Conservation (phyloP, 306 rosid species). For the Vigna nakashimae region DNA sequence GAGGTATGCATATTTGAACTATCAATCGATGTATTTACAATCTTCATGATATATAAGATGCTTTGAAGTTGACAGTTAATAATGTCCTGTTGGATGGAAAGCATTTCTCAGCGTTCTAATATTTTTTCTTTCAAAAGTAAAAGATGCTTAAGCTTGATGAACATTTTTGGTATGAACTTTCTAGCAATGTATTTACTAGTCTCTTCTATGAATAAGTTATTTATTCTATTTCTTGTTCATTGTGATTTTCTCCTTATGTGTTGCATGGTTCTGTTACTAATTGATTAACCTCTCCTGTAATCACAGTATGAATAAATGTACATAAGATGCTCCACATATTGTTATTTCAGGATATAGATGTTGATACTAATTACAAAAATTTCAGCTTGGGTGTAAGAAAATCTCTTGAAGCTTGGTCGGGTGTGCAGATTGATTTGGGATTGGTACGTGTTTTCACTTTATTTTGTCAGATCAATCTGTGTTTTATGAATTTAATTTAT, state of each 20-base stretch:
- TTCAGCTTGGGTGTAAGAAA: conserved; percentile 72
- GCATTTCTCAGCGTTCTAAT: conserved; percentile 13
- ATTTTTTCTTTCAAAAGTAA: not conserved
- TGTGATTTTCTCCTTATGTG: conserved; percentile 26
- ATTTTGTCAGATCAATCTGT: conserved; percentile 16
- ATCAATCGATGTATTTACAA: conserved; percentile 5
- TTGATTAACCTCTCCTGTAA: not conserved
- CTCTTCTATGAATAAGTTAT: conserved; percentile 16
- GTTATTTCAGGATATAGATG: conserved; percentile 71
- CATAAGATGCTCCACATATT: conserved; percentile 32
- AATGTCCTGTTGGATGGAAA: not conserved
- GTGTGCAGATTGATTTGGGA: conserved; percentile 84
- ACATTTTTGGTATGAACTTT: not conserved
- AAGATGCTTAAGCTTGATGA: not conserved
- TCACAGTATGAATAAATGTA: not conserved
- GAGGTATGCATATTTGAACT: conserved; percentile 66
- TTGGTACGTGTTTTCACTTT: conserved; percentile 65
- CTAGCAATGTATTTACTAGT: not conserved
- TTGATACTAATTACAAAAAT: conserved; percentile 70
- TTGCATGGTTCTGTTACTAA: conserved; percentile 18
- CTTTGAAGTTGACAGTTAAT: conserved; percentile 30
- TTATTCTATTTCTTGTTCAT: conserved; percentile 11
- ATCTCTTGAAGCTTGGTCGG: conserved; percentile 96
- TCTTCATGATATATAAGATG: conserved; percentile 37
- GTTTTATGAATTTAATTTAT: conserved; percentile 25